Evolutionary conservation across 2,329 filamentous ascomycete genomes (phyloP).

Genomic region (Parafenestella ontariensis): DNA sequence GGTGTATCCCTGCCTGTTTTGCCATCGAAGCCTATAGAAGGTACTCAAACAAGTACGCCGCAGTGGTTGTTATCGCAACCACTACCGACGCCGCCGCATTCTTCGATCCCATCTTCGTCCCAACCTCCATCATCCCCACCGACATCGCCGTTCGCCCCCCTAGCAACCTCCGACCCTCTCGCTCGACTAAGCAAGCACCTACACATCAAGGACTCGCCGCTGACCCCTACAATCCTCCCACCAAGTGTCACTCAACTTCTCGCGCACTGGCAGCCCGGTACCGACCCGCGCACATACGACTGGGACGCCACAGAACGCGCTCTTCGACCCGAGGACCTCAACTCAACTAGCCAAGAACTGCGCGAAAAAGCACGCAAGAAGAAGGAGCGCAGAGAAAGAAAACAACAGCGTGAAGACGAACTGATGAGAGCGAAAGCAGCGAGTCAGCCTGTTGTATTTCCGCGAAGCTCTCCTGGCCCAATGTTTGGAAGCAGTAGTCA

Average conservation of each 20-base stretch:
- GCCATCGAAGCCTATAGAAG: conserved; percentile 21
- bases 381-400: conserved; percentile 50
- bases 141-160: conserved; percentile 2
- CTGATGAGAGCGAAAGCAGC: conserved; percentile 22
- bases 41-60: not conserved
- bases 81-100: conserved; percentile 21
- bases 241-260: conserved; percentile 47
- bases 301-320: conserved; percentile 47
- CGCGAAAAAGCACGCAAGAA: conserved; percentile 48
- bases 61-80: conserved; percentile 11
- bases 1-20: conserved; percentile 25
- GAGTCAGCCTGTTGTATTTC: conserved; percentile 26
- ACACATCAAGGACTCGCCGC: conserved; percentile 36
- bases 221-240: conserved; percentile 28
- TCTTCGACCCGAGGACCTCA: conserved; percentile 34
- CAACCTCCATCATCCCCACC: conserved; percentile 16
- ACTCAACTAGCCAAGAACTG: conserved; percentile 46
- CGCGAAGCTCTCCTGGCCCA: conserved; percentile 40
- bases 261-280: conserved; percentile 51
- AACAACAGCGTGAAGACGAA: conserved; percentile 51
- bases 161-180: conserved; percentile 20
- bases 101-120: conserved; percentile 24
- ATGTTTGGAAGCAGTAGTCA: conserved; percentile 36
- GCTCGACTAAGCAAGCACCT: conserved; percentile 49
- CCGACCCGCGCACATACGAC: conserved; percentile 50